phyloP scores from a whole-genome alignment of 768 basidiomycete species.

The Hericium coralloides region DNA sequence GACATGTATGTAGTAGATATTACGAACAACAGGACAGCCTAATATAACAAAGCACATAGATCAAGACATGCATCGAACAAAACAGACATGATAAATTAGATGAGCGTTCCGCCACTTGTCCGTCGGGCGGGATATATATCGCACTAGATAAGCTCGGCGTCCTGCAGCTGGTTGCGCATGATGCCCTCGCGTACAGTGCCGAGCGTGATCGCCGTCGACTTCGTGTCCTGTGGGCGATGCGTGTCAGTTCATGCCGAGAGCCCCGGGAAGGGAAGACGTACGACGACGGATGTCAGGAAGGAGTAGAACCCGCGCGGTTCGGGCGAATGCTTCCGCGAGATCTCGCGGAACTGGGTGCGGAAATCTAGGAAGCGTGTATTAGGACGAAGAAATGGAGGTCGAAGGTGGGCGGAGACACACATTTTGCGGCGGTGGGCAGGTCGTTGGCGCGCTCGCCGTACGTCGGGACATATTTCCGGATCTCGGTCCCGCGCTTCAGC shows the following conservation, averaged over 20 bases:
- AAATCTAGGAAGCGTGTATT: constrained; percentile 43
- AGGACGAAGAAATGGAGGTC: background rate
- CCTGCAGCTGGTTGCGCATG: constrained; percentile 29
- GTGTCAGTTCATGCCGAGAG: constrained; percentile 5
- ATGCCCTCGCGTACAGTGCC: constrained; percentile 61
- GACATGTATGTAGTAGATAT: too few relatives aligned
- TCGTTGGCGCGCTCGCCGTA: constrained; percentile 71
- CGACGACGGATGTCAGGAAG: constrained; percentile 71
- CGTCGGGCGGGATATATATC: too few relatives aligned
- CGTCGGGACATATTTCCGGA: constrained; percentile 62
- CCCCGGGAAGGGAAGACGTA: constrained; percentile 29
- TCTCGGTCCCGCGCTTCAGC: constrained; percentile 53
- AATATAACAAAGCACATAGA: too few relatives aligned
- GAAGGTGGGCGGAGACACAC: constrained; percentile 29
- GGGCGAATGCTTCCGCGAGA: constrained; percentile 52
- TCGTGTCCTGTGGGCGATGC: constrained; percentile 46
- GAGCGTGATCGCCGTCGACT: constrained; percentile 64
- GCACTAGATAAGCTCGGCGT: background rate
- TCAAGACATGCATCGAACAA: too few relatives aligned
- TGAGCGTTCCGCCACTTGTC: too few relatives aligned
- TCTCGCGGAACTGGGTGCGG: constrained; percentile 73
- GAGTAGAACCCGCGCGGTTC: constrained; percentile 59
- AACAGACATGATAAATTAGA: too few relatives aligned
- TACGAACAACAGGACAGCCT: too few relatives aligned
- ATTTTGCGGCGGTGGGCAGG: constrained; percentile 56